Base-by-base conservation (phyloP, 805 yeast genomes). In the Dipodascopsis uninucleata region DNA sequence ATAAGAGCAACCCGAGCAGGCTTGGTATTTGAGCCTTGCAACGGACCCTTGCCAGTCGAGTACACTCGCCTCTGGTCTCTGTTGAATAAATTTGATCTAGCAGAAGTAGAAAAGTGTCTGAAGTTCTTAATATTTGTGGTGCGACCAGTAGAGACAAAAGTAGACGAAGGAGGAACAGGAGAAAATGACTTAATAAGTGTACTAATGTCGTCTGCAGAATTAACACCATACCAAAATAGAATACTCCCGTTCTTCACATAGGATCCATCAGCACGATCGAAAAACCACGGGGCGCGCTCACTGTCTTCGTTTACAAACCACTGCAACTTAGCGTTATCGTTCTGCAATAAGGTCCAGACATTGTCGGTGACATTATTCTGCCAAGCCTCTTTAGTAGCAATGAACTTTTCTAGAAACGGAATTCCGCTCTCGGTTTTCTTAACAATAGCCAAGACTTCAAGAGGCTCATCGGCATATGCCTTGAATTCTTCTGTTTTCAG, bases 321-420 rank as follows among this genome's bases (percentile, higher is more conserved):
- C 66, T 81, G 88, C 59, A 93, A 72, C 5, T 81, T 66, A 26
- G 73, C 58, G 66, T 77, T 83, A 62, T 89, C 95, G 58, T 80
- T 81, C 58, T 74, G 79, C 58, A 93, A 75, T 12, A 94, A 79
- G 42, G 74, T 76, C 77, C 95, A 93, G 41, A 93, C 83, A 67
- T 89, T 90, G 63, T 93, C 99, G 47, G 96, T 84, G 43, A 93
- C 96, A 55, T 90, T 90, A 71, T 93, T 93, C 63, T 90, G 81
- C 99, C 99, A 93, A 36, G 97, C 97, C 43, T 83, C 76, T 64
- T 84, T 82, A 18, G 94, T 77, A 20, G 94, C 86, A 55, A 88
- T 72, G 63, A 93, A 87, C 68, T 85, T 87, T 64, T 86, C 95
- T 52, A 93, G 70, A 38, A 74, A 76, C 8, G 96, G 83, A 41